Evolutionary conservation across 345 rosid species (phyloP), one percentile per base, ranked within the genome.

Genomic region (Lepidium didymum): DNA sequence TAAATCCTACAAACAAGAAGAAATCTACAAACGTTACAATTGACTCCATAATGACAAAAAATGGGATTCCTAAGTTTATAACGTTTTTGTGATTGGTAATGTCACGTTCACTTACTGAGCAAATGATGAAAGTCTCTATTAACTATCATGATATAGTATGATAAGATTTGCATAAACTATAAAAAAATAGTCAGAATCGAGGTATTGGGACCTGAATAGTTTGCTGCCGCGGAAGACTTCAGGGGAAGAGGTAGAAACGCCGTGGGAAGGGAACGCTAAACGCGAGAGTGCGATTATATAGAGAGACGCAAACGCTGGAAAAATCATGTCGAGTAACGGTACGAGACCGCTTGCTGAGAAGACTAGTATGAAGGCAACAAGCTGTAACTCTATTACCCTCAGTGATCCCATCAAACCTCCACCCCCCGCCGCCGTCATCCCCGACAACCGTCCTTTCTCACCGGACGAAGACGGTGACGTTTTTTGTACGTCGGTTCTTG

Each of bases 341-440:
- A 94, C 97, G 5, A 94, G 86, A 44, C 99, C 97, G 23, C 96
- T 91, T 0, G 81, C 89, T 0, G 97, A 89, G 78, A 94, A 91
- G 29, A 91, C 97, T 76, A 86, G 75, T 38, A 87, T 86, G 79
- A 94, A 94, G 14, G 96, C 96, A 0, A 94, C 96, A 1, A 94
- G 80, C 72, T 94, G 97, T 47, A 94, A 83, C 56, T 94, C 97
- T 43, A 89, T 89, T 7, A 86, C 85, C 1, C 96, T 86, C 37
- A 91, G 45, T 0, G 99, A 94, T 36, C 96, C 87, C 93, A 91
- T 87, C 41, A 85, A 42, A 0, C 89, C 83, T 0, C 90, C 89
- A 0, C 92, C 81, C 0, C 84, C 89, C 2, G 61, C 79, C 10
- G 67, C 77, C 10, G 70, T 69, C 37, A 54, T 67, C 37, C 42